These are phyloP conservation scores for Talaromyces verruculosus DNA, from an alignment of 2,329 filamentous ascomycete genomes.

Conservation along the genomic window DNA sequence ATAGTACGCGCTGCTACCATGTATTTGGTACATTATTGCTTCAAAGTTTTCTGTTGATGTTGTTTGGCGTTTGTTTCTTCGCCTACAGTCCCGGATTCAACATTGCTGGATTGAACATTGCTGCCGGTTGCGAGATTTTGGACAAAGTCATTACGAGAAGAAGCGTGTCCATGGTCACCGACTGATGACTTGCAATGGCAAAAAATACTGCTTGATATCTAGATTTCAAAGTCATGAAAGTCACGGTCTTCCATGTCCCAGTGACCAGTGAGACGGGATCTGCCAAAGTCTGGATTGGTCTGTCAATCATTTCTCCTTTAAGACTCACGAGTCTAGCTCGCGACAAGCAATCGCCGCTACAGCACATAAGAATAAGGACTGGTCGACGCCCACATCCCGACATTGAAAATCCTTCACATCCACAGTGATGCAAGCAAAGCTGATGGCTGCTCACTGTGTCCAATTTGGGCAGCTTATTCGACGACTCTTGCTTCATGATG, in stretches of 20 bases:
- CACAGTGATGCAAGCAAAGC: not conserved
- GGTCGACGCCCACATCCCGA: not conserved
- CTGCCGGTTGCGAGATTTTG: not conserved
- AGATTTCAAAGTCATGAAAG: not conserved
- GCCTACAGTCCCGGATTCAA: not conserved
- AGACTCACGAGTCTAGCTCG: not conserved
- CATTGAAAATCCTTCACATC: not conserved
- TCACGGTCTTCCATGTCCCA: constrained; percentile 1
- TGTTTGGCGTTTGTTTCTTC: not conserved
- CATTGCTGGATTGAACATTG: not conserved
- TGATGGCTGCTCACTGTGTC: not conserved
- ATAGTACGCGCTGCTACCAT: not conserved
- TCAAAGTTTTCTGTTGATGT: not conserved
- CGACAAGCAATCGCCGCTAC: constrained; percentile 1
- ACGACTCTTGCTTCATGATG: not conserved
- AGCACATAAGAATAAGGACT: not conserved
- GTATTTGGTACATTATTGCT: not conserved
- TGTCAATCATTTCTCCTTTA: not conserved
- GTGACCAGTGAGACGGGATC: not conserved
- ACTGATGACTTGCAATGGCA: not conserved
- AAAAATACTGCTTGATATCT: not conserved
- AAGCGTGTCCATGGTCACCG: not conserved
- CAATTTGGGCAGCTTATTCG: not conserved
- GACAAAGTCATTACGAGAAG: not conserved
- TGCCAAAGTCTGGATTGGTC: not conserved